Percentiles rank a stretch among this genome's conserved stretches.
These are phyloP conservation scores for Rhodosporidiobolus odoratus DNA, from an alignment of 768 basidiomycete species.

Conservation along the genomic window DNA sequence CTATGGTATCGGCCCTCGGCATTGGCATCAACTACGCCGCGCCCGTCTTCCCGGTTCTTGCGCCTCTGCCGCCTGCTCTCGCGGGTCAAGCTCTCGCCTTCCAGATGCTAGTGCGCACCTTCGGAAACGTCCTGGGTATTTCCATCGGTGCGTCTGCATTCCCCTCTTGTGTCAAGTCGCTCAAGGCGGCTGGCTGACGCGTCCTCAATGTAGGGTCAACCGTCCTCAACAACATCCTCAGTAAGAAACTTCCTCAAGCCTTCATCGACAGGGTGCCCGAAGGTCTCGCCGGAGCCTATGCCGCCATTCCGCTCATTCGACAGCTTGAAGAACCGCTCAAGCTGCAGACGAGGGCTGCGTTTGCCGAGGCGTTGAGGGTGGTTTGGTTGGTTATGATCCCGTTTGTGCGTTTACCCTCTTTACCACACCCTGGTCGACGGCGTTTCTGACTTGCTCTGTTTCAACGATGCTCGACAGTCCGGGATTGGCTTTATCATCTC, in stretches of 20 bases:
- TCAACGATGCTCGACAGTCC: neutral
- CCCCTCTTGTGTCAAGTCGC: neutral
- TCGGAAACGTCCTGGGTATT: conserved; percentile 26
- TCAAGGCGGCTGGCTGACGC: neutral
- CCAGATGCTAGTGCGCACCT: conserved; percentile 7
- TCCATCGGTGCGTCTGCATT: conserved; percentile 4
- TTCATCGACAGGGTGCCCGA: conserved; percentile 2
- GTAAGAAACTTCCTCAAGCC: neutral
- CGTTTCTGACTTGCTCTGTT: neutral
- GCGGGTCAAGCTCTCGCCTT: conserved; percentile 45
- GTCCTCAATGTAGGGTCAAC: neutral
- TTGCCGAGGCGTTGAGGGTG: conserved; percentile 43
- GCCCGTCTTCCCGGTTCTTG: conserved; percentile 52
- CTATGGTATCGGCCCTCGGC: conserved; percentile 42
- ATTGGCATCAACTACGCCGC: conserved; percentile 45
- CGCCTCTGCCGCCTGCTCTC: conserved; percentile 50
- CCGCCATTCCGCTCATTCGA: conserved; percentile 38
- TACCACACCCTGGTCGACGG: neutral
- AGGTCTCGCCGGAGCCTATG: conserved; percentile 15
- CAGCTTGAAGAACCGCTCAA: conserved; percentile 35
- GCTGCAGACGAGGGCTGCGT: conserved; percentile 44
- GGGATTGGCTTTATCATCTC: conserved; percentile 43
- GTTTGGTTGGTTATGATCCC: conserved; percentile 47
- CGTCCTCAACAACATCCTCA: conserved; percentile 8
- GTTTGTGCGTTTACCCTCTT: conserved; percentile 17